Conservation (phyloP, 257 asterid species). For the Solanum ossicruentum region DNA sequence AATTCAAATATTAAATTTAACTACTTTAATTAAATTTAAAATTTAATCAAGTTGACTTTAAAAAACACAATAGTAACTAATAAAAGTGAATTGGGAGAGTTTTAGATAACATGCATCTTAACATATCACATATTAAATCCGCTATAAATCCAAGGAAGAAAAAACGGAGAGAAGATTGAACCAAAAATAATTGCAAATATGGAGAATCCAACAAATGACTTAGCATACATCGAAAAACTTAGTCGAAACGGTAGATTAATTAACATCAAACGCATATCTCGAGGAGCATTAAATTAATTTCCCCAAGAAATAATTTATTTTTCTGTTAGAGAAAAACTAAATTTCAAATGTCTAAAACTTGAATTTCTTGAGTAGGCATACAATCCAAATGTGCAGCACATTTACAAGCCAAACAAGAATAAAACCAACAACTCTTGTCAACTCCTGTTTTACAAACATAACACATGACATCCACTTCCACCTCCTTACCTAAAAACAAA, state of each 20-base stretch:
- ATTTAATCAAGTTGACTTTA: no score
- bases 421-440: slow-evolving; percentile 23
- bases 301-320: neutral
- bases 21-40: no score
- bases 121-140: neutral
- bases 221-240: neutral
- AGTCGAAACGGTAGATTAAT: neutral
- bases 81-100: no score
- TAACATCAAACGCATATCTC: neutral
- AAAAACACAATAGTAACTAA: no score
- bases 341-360: neutral
- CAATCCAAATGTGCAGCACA: slow-evolving; percentile 22
- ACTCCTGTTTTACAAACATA: slow-evolving; percentile 11
- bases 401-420: slow-evolving; percentile 22
- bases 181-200: neutral
- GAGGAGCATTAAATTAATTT: neutral
- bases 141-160: neutral
- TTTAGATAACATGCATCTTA: neutral
- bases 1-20: no score
- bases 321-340: neutral
- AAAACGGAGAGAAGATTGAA: neutral
- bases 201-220: neutral
- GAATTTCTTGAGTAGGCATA: neutral
- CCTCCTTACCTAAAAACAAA: neutral
- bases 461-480: slow-evolving; percentile 2